These are phyloP conservation scores for Fusarium albosuccineum DNA, from an alignment of 2,329 filamentous ascomycete genomes.

Conservation along the genomic window DNA sequence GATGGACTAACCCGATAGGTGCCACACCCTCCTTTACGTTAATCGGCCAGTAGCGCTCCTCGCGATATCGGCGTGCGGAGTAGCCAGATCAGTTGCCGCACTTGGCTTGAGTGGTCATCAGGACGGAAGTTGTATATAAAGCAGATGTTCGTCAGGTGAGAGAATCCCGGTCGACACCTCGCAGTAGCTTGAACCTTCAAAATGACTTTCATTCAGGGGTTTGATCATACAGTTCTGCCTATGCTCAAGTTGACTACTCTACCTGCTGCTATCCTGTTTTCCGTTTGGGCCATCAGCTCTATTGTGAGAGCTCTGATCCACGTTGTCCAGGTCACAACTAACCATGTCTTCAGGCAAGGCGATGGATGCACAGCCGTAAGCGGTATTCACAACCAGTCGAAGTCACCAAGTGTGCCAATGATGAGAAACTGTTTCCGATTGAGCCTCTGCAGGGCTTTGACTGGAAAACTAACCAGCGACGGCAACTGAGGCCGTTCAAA, in stretches of 20 bases:
- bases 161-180: not conserved
- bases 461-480: slow-evolving; percentile 55
- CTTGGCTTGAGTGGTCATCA: not conserved
- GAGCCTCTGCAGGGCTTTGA: slow-evolving; percentile 52
- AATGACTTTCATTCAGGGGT: not conserved
- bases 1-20: slow-evolving; percentile 16
- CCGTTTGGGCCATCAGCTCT: slow-evolving; percentile 18
- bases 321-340: not conserved
- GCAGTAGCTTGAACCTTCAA: not conserved
- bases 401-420: not conserved
- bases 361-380: slow-evolving; percentile 36
- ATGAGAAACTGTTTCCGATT: slow-evolving; percentile 18
- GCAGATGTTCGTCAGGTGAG: too few species aligned
- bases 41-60: slow-evolving; percentile 20
- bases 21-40: slow-evolving; percentile 14
- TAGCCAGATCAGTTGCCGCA: slow-evolving; percentile 12
- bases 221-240: slow-evolving; percentile 6
- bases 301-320: slow-evolving; percentile 14
- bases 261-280: slow-evolving; percentile 18
- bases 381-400: slow-evolving; percentile 9
- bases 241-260: slow-evolving; percentile 22
- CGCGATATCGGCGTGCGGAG: slow-evolving; percentile 37
- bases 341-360: slow-evolving; percentile 25
- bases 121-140: not conserved
- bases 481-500: slow-evolving; percentile 63